Percentiles rank a stretch among this genome's conserved stretches.
Conservation (phyloP, 345 rosid species). For the Rhizophora apiculata region DNA sequence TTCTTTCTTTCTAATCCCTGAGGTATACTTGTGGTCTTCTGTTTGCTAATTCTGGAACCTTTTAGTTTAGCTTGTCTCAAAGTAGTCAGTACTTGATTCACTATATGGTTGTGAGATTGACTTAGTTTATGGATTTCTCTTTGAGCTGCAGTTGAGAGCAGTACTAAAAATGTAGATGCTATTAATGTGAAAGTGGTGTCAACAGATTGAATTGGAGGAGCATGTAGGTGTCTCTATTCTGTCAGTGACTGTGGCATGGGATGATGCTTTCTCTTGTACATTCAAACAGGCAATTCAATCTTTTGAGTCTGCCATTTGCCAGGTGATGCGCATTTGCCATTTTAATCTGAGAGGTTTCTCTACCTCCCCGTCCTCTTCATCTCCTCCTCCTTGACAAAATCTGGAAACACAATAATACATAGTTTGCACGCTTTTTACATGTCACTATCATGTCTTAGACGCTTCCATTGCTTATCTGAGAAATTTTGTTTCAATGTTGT, state of each 20-base stretch:
- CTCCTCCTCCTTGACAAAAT: too few species aligned
- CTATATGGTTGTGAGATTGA: not conserved
- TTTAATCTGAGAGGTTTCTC: not conserved
- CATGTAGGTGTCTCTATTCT: conserved; percentile 55
- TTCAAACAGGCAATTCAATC: conserved; percentile 63
- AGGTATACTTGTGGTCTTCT: conserved; percentile 44
- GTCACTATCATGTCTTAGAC: too few species aligned
- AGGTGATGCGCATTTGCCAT: conserved; percentile 43
- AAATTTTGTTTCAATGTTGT: too few species aligned
- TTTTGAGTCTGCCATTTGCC: conserved; percentile 48
- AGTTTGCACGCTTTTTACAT: too few species aligned
- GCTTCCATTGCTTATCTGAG: too few species aligned
- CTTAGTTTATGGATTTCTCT: conserved; percentile 8
- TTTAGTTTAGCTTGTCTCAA: not conserved
- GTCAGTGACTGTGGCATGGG: conserved; percentile 74
- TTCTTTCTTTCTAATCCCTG: conserved; percentile 72
- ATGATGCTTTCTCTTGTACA: conserved; percentile 41
- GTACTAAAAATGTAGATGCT: not conserved
- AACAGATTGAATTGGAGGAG: conserved; percentile 87
- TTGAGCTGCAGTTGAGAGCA: conserved; percentile 6
- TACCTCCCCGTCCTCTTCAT: not conserved
- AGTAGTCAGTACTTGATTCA: not conserved
- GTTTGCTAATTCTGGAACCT: not conserved
- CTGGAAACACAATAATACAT: too few species aligned
- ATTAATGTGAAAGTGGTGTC: conserved; percentile 14